Conservation (phyloP, 1,284 basidiomycete species). For the Omphalotus olearius region DNA sequence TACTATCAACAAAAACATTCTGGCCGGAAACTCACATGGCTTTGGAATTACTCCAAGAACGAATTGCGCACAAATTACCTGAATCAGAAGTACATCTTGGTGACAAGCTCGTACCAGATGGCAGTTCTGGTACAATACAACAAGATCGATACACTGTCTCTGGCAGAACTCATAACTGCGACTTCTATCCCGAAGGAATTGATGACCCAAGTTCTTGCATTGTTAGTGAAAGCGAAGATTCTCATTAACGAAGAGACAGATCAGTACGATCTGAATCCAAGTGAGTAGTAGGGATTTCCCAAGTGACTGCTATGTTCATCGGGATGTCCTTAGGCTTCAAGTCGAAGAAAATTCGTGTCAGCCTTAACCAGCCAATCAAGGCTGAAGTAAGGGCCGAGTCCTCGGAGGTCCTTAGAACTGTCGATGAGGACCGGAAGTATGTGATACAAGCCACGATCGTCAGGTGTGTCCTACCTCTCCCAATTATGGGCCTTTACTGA, state of each 20-base stretch:
- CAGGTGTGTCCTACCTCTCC: constrained; percentile 49
- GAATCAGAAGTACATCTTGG: constrained; percentile 93
- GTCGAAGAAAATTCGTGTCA: constrained; percentile 95
- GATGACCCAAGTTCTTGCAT: constrained; percentile 77
- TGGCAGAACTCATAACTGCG: constrained; percentile 78
- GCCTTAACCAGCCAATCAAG: constrained; percentile 92
- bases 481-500: background rate
- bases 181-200: constrained; percentile 86
- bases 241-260: constrained; percentile 83
- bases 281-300: constrained; percentile 47
- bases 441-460: constrained; percentile 98
- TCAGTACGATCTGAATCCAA: constrained; percentile 91
- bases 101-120: constrained; percentile 95
- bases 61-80: constrained; percentile 93
- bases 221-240: constrained; percentile 89
- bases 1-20: constrained; percentile 95
- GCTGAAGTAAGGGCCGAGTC: constrained; percentile 92
- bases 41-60: constrained; percentile 98
- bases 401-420: constrained; percentile 88
- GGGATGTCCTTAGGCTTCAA: constrained; percentile 71
- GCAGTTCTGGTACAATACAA: constrained; percentile 95
- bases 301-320: background rate
- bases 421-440: constrained; percentile 97
- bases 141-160: constrained; percentile 78
- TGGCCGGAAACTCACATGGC: constrained; percentile 94